phyloP scores from a whole-genome alignment of 1,139 yeast genomes.

The Candida pseudoviswanathii region DNA sequence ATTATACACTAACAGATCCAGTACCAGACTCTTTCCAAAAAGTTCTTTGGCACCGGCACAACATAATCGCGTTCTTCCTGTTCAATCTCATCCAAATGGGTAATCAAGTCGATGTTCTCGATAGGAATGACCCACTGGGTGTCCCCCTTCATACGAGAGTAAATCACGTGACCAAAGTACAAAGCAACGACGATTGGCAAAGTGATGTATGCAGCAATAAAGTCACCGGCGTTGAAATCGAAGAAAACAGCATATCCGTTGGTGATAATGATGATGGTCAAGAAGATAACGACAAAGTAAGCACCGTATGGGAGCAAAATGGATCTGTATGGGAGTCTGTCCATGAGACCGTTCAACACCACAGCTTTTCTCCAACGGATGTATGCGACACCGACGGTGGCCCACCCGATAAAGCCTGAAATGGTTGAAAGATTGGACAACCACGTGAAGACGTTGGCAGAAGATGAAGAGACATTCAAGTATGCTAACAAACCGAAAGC shows the following conservation, averaged over 20 bases:
- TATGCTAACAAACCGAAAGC: constrained; percentile 54
- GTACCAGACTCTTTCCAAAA: constrained; percentile 38
- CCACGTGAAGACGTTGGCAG: constrained; percentile 62
- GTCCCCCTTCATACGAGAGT: constrained; percentile 30
- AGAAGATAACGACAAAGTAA: constrained; percentile 49
- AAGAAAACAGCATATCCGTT: constrained; percentile 64
- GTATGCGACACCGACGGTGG: constrained; percentile 48
- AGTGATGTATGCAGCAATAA: constrained; percentile 64
- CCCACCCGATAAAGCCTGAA: constrained; percentile 72
- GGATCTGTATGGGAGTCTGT: constrained; percentile 51
- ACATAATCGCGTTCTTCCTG: constrained; percentile 36
- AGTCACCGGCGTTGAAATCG: constrained; percentile 51
- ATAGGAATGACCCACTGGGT: not conserved
- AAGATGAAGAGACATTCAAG: constrained; percentile 57
- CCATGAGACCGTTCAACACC: constrained; percentile 38
- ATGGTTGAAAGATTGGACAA: constrained; percentile 72
- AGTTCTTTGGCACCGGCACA: constrained; percentile 31
- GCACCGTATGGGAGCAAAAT: constrained; percentile 54
- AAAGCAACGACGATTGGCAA: constrained; percentile 54
- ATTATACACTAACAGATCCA: constrained; percentile 31
- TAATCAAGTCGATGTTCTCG: constrained; percentile 44
- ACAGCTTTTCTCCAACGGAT: constrained; percentile 59
- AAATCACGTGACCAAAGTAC: constrained; percentile 41
- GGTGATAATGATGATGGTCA: constrained; percentile 50
- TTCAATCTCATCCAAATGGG: constrained; percentile 49